Evolutionary conservation across 257 asterid genomes (phyloP), one percentile per base, ranked within the genome.

Genomic region (Jaltomata sinuosa): DNA sequence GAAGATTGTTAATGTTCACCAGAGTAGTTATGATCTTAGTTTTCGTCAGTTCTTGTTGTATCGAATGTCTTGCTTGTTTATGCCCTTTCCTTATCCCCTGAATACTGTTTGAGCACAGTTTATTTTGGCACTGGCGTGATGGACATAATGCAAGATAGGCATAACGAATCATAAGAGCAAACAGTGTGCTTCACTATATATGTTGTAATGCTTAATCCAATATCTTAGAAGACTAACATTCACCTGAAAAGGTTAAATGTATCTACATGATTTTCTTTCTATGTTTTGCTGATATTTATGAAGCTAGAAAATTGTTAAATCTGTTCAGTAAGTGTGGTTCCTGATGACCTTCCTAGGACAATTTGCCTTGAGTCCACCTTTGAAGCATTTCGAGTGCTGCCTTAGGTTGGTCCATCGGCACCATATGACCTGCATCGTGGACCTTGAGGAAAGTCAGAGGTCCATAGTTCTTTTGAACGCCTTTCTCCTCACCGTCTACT

Each of bases 391-490:
- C 93, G 3, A 91, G 85, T 29, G 97, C 84, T 7, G 90, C 91
- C 86, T 88, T 88, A 0, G 97, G 97, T 83, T 94, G 98, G 86
- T 95, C 98, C 97, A 93, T 93, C 1, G 98, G 98, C 84, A 93
- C 96, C 93, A 91, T 10, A 57, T 93, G 97, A 18, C 98, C 97
- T 2, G 98, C 94, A 84, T 91, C 84, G 32, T 86, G 78, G 45
- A 95, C 97, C 86, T 88, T 91, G 21, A 95, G 87, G 90, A 95
- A 95, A 22, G 89, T 91, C 32, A 93, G 89, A 32, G 89, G 89
- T 57, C 97, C 98, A 45, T 87, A 53, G 79, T 88, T 88, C 86
- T 91, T 94, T 84, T 47, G 87, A 55, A 67, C 18, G 12, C 98
- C 98, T 0, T 91, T 93, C 72, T 82, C 86, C 80, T 18, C 81